Percentiles rank a stretch among this genome's conserved stretches.
These are phyloP conservation scores for Entrophospora sp. DNA, from an alignment of 192 early-diverging fungal genomes.

Conservation along the genomic window DNA sequence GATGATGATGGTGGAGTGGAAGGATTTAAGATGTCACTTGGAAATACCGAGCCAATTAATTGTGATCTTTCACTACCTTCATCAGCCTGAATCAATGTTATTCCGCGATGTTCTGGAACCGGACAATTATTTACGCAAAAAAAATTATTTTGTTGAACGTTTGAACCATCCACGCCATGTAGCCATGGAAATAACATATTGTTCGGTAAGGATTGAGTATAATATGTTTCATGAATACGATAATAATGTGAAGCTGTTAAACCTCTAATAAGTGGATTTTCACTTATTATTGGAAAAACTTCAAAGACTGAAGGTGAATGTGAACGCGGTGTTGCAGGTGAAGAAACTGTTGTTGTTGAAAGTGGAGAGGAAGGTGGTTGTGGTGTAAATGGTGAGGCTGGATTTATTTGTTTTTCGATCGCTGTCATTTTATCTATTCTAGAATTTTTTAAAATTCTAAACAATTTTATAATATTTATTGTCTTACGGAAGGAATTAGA, in stretches of 20 bases:
- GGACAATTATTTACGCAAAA: conserved; percentile 36
- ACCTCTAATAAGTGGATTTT: conserved; percentile 27
- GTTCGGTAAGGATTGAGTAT: conserved; percentile 37
- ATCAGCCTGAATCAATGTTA: conserved; percentile 31
- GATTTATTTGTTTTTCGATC: conserved; percentile 11
- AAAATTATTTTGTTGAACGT: conserved; percentile 40
- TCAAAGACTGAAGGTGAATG: conserved; percentile 4
- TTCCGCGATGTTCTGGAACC: conserved; percentile 30
- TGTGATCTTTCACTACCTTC: conserved; percentile 23
- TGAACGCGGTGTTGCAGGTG: background rate
- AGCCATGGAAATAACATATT: conserved; percentile 52
- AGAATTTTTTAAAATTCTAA: no score
- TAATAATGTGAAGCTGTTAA: conserved; percentile 34
- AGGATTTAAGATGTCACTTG: conserved; percentile 36
- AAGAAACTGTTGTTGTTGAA: background rate
- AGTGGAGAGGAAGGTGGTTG: conserved; percentile 4
- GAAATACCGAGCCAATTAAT: conserved; percentile 41
- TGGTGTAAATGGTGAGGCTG: conserved; percentile 8
- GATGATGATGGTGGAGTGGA: no score
- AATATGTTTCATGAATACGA: conserved; percentile 32
- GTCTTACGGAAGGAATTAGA: no score
- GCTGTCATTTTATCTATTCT: conserved; percentile 4
- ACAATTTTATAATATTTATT: no score
- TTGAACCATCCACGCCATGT: conserved; percentile 47
- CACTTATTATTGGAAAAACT: conserved; percentile 22